Conservation (phyloP, 2,329 filamentous ascomycete genomes). For the Tolypocladium pustulatum region DNA sequence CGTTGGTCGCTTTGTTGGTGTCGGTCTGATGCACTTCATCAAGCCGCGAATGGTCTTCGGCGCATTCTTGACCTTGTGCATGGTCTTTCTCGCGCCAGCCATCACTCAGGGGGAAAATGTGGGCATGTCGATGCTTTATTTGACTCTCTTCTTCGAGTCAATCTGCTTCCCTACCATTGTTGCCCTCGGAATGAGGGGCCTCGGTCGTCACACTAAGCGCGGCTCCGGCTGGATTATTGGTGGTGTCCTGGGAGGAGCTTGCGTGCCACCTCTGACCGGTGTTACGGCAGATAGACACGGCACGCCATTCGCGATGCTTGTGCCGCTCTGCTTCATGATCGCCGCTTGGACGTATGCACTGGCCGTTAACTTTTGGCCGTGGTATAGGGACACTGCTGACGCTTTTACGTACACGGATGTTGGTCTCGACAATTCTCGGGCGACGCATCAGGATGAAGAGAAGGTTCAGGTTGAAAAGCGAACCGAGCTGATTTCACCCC, state of each 20-base stretch:
- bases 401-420: not conserved
- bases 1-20: constrained; percentile 59
- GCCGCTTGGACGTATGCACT: constrained; percentile 45
- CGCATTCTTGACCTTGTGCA: constrained; percentile 50
- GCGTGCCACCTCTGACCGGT: constrained; percentile 62
- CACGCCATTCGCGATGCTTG: constrained; percentile 54
- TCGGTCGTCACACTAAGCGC: constrained; percentile 70
- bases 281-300: constrained; percentile 52
- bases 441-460: not conserved
- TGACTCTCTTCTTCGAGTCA: constrained; percentile 69
- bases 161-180: constrained; percentile 78
- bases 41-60: constrained; percentile 59
- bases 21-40: constrained; percentile 54
- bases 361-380: constrained; percentile 55
- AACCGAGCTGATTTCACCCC: not conserved
- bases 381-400: constrained; percentile 30
- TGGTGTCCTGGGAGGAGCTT: constrained; percentile 62
- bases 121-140: constrained; percentile 51
- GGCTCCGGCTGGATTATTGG: constrained; percentile 60
- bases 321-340: constrained; percentile 51
- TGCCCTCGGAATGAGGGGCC: constrained; percentile 62
- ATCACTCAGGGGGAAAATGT: constrained; percentile 33
- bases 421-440: not conserved
- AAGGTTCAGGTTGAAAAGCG: not conserved
- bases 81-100: constrained; percentile 48